Evolutionary conservation across 192 early-diverging fungal genomes (phyloP), one percentile per base, ranked within the genome.

Genomic region (Chytriomyces hyalinus): DNA sequence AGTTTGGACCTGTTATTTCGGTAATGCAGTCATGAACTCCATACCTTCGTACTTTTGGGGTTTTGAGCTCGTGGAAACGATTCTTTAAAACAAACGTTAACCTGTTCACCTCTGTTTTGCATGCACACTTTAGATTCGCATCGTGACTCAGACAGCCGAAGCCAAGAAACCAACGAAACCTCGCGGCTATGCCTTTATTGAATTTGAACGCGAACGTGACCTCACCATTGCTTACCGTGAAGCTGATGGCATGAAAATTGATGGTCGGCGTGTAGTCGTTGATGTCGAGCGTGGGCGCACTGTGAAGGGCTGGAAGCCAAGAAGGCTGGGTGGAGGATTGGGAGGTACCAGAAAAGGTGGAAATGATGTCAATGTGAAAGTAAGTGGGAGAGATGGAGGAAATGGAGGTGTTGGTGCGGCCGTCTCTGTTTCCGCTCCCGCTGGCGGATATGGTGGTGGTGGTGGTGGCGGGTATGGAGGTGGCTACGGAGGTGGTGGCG

Each of bases 211-310:
- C 61, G 97, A 98, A 82, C 82, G 86, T 20, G 94, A 93, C 72
- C 90, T 96, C 91, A 89, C 89, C 70, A 86, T 88, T 53, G 93
- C 93, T 6, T 94, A 92, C 79, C 92, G 93, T 67, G 92, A 93
- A 76, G 93, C 94, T 6, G 97, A 98, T 82, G 95, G 94, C 4
- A 81, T 92, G 66, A 94, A 94, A 76, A 87, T 98, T 24, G 84
- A 93, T 59, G 94, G 93, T 26, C 90, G 94, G 24, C 90, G 94
- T 48, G 85, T 97, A 24, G 81, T 97, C 22, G 95, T 97, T 2
- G 97, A 98, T 80, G 96, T 98, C 28, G 97, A 98, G 80, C 91
- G 96, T 70, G 97, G 96, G 5, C 88, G 97, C 51, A 98, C 97
- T 4, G 97, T 98, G 11, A 96, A 95, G 76, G 95, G 92, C 64